A percentile compares a stretch with the other conserved stretches of the same genome.
phyloP scores from a whole-genome alignment of 2,329 filamentous ascomycete genomes.

The Arthrobotrys musiformis region DNA sequence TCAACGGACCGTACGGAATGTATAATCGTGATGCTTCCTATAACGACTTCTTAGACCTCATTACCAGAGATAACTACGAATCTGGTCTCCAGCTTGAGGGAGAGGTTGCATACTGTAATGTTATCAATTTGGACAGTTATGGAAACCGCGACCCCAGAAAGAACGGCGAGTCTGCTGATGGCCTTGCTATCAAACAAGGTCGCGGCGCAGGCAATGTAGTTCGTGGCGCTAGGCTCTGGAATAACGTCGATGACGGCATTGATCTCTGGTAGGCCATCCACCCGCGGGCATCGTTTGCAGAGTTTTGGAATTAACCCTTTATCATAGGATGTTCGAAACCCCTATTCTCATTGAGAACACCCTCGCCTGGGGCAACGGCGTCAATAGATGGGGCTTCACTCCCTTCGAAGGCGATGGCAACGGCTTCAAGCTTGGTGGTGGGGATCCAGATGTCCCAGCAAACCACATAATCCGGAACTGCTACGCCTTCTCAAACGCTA shows the following conservation, averaged over 20 bases:
- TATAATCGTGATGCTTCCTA: constrained; percentile 62
- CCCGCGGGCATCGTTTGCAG: constrained; percentile 49
- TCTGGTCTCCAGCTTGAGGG: constrained; percentile 63
- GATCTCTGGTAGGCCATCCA: constrained; percentile 61
- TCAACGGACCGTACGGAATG: constrained; percentile 63
- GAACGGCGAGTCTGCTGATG: constrained; percentile 68
- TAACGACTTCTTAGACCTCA: constrained; percentile 62
- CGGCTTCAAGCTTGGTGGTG: constrained; percentile 66
- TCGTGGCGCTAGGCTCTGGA: constrained; percentile 65
- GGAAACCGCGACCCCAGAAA: constrained; percentile 66
- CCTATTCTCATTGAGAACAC: constrained; percentile 65
- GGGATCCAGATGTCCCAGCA: constrained; percentile 62
- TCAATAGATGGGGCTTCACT: constrained; percentile 65
- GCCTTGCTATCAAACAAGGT: constrained; percentile 66
- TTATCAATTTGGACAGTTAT: constrained; percentile 65
- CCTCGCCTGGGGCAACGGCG: constrained; percentile 66
- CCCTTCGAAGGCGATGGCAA: constrained; percentile 66
- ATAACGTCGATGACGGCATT: constrained; percentile 68
- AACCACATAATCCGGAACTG: constrained; percentile 65
- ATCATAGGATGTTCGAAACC: constrained; percentile 63
- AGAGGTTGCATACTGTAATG: constrained; percentile 62
- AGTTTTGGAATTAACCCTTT: not conserved
- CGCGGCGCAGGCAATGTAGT: constrained; percentile 65
- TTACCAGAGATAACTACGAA: constrained; percentile 64
- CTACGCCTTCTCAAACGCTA: constrained; percentile 65